A percentile compares a stretch with the other conserved stretches of the same genome.
Evolutionary conservation across 331 rosid genomes (phyloP).

Genomic region (Stylosanthes scabra): DNA sequence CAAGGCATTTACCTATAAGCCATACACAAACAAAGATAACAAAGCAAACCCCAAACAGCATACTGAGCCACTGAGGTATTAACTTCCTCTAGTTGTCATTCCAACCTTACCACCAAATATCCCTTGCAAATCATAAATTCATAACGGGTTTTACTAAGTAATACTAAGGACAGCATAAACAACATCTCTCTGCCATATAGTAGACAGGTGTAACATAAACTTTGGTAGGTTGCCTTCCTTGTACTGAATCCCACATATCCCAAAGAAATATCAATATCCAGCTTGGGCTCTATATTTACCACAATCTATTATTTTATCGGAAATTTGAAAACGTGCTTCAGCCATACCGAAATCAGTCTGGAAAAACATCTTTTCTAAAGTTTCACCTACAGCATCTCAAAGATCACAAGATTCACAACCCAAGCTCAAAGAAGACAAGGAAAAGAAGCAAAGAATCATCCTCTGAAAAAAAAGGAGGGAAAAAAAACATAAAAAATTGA

Average conservation of each 20-base stretch:
- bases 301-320: constrained; percentile 51
- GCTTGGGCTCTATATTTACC: constrained; percentile 49
- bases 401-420: constrained; percentile 48
- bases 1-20: constrained; percentile 34
- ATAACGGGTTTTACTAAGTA: constrained; percentile 12
- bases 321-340: constrained; percentile 48
- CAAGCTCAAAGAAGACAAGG: constrained; percentile 45
- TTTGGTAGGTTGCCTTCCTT: constrained; percentile 47
- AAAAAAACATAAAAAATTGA: too few relatives aligned
- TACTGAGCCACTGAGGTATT: constrained; percentile 16
- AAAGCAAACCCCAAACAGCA: constrained; percentile 31
- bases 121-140: constrained; percentile 33
- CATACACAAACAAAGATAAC: constrained; percentile 1
- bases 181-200: constrained; percentile 34
- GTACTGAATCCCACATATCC: constrained; percentile 47
- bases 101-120: constrained; percentile 38
- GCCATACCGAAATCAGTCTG: constrained; percentile 48
- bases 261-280: constrained; percentile 44
- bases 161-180: constrained; percentile 36
- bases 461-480: neutral
- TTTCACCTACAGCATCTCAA: constrained; percentile 56
- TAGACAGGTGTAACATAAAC: neutral
- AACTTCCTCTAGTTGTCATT: constrained; percentile 27
- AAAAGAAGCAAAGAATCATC: constrained; percentile 40
- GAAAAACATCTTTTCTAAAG: constrained; percentile 48